Percentiles rank a stretch among this genome's conserved stretches.
Evolutionary conservation across 352 stramenopile genomes (phyloP).

Genomic region (Blastocystis sp.): DNA sequence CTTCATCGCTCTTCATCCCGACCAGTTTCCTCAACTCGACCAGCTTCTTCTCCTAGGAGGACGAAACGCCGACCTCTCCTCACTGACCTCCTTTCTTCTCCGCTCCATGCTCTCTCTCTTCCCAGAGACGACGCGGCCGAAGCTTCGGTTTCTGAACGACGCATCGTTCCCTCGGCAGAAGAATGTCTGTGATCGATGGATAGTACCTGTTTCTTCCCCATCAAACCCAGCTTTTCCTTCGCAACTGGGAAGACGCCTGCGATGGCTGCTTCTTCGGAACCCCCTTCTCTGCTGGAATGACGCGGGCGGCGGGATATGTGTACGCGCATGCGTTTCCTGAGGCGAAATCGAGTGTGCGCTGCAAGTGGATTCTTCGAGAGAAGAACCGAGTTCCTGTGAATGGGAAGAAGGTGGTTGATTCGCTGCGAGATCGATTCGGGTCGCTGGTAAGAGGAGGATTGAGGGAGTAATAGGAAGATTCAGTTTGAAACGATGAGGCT

Average conservation of each 20-base stretch:
- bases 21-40: constrained; percentile 2
- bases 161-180: neutral
- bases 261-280: neutral
- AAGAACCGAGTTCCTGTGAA: neutral
- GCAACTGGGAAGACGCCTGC: neutral
- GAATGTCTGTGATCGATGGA: constrained; percentile 8
- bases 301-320: neutral
- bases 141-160: neutral
- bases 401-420: neutral
- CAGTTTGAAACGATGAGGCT: neutral
- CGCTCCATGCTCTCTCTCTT: neutral
- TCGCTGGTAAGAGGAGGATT: too few species aligned
- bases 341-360: neutral
- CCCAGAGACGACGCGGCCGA: neutral
- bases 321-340: neutral
- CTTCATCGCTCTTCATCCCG: neutral
- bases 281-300: neutral
- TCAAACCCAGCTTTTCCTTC: neutral
- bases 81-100: neutral
- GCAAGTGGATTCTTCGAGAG: neutral
- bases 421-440: neutral
- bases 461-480: neutral
- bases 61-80: neutral
- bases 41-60: neutral
- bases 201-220: neutral